Percentiles rank a stretch among this genome's conserved stretches.
Conservation (phyloP, 1,284 basidiomycete genomes). For the Cryptococcus jaspeensis region DNA sequence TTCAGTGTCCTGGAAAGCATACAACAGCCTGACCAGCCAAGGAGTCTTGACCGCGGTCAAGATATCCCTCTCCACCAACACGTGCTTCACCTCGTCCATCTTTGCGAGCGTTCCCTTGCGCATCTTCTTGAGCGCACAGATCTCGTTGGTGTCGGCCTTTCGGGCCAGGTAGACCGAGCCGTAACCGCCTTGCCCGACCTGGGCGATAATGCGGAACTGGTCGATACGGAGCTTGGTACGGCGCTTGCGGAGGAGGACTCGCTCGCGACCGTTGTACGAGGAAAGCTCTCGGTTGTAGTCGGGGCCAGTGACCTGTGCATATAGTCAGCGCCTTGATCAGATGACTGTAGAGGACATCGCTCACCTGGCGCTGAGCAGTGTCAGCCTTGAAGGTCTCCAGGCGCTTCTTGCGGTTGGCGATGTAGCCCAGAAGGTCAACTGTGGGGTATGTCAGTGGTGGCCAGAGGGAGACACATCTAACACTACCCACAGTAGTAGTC, state of each 20-base stretch:
- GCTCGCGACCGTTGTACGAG: slow-evolving; percentile 87
- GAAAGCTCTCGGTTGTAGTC: slow-evolving; percentile 79
- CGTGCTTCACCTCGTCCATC: slow-evolving; percentile 92
- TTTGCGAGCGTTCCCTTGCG: slow-evolving; percentile 85
- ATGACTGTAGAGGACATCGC: not conserved
- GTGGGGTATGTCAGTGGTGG: slow-evolving; percentile 2
- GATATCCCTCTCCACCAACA: slow-evolving; percentile 94
- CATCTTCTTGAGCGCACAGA: slow-evolving; percentile 96
- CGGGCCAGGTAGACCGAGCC: slow-evolving; percentile 92
- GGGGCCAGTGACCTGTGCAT: slow-evolving; percentile 52
- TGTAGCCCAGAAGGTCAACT: slow-evolving; percentile 82
- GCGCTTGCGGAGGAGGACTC: slow-evolving; percentile 81
- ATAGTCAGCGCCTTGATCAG: too few relatives aligned
- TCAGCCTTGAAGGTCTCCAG: slow-evolving; percentile 78
- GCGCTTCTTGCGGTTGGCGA: slow-evolving; percentile 77
- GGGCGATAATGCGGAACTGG: slow-evolving; percentile 90
- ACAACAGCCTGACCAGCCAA: slow-evolving; percentile 87
- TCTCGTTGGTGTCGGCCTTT: slow-evolving; percentile 85
- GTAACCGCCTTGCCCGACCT: slow-evolving; percentile 95
- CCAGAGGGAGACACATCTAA: not conserved
- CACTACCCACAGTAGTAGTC: slow-evolving; percentile 72
- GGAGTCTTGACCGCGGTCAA: slow-evolving; percentile 92
- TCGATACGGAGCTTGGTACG: slow-evolving; percentile 83
- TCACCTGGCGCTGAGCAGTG: slow-evolving; percentile 65
- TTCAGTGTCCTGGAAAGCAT: slow-evolving; percentile 88